Base-by-base conservation (phyloP, 441 rosid genomes). In the California macrophylla region DNA sequence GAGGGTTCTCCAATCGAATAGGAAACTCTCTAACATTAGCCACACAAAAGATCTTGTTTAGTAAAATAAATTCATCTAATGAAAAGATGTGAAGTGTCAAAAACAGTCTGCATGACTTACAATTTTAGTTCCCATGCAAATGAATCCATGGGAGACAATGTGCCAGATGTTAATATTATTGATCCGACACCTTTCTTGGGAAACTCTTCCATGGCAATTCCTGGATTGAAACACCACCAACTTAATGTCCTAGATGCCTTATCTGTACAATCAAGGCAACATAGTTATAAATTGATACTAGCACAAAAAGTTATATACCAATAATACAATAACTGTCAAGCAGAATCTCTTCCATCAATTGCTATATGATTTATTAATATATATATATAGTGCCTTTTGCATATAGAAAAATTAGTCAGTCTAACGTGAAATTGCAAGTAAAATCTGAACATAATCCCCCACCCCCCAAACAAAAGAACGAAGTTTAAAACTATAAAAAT, bases 211-310 rank as follows among this genome's bases (percentile, higher is more conserved):
- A 94, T 90, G 21, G 97, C 89, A 76, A 92, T 78, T 76, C 98
- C 99, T 65, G 99, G 98, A 87, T 85, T 94, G 82, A 94, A 94
- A 81, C 99, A 94, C 99, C 99, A 94, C 99, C 99, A 94, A 76
- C 98, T 86, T 71, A 94, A 87, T 24, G 82, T 87, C 80, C 98
- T 87, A 62, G 91, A 89, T 81, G 82, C 74, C 82, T 85, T 90
- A 75, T 92, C 98, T 94, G 81, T 80, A 86, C 72, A 47, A 69
- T 61, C 42, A 70, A 64, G 66, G 76, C 28, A 66, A 47, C 63
- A 26, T 30, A 78, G 16, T 63, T 16, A 66, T 20, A 28, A 16
- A 70, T 10, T 38, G 18, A 26, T 50, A 40, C 56, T 62, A 7
- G 42, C 13, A 28, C 47, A 40, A 65, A 13, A 70, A 74, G n/a